A percentile compares a stretch with the other conserved stretches of the same genome.
Conservation (phyloP, 768 basidiomycete species). For the Dendrothele bispora region DNA sequence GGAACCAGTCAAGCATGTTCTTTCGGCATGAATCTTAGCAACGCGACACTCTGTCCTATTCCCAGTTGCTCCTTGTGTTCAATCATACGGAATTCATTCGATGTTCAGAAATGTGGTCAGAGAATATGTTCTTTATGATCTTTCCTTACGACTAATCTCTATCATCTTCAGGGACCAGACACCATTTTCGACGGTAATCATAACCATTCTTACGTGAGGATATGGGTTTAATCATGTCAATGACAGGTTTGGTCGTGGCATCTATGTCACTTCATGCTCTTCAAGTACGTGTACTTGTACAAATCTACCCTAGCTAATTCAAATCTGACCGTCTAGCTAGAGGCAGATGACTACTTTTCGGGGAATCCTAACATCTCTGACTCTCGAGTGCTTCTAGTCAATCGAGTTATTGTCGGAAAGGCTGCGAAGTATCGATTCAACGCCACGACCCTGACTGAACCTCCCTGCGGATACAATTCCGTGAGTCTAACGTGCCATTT, state of each 20-base stretch:
- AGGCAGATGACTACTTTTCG: slow-evolving; percentile 63
- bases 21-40: slow-evolving; percentile 50
- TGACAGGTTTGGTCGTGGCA: slow-evolving; percentile 64
- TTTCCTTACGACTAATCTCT: background rate
- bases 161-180: slow-evolving; percentile 43
- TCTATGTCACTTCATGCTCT: slow-evolving; percentile 66
- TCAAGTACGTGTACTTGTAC: slow-evolving; percentile 54
- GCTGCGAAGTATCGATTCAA: slow-evolving; percentile 51
- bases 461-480: slow-evolving; percentile 63
- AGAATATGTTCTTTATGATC: slow-evolving; percentile 5
- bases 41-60: slow-evolving; percentile 48
- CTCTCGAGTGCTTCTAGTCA: slow-evolving; percentile 54
- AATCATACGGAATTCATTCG: slow-evolving; percentile 59
- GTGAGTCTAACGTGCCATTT: slow-evolving; percentile 27
- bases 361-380: slow-evolving; percentile 40
- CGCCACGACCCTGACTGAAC: slow-evolving; percentile 44
- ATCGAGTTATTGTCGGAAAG: slow-evolving; percentile 65
- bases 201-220: too few species aligned
- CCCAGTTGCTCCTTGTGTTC: slow-evolving; percentile 55
- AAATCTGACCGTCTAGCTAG: slow-evolving; percentile 26
- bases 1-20: slow-evolving; percentile 62
- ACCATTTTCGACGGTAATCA: slow-evolving; percentile 51
- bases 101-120: slow-evolving; percentile 58
- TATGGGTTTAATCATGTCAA: background rate
- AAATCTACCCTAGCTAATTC: background rate